Evolutionary conservation across 2,329 filamentous ascomycete genomes (phyloP).

Genomic region (Neurospora sp.): DNA sequence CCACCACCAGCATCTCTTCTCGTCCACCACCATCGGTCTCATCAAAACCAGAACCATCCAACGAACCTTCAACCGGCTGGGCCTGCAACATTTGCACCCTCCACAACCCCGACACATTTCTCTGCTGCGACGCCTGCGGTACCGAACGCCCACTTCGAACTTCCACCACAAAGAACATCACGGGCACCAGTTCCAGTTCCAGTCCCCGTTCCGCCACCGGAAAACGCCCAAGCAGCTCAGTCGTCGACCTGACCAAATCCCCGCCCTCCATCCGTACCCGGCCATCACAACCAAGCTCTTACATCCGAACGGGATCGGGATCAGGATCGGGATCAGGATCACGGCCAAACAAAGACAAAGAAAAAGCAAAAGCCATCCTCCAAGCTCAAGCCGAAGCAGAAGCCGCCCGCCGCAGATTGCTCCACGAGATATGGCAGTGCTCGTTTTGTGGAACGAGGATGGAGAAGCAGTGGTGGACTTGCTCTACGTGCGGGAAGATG

Average conservation of each 20-base stretch:
- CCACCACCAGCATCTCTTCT: not conserved
- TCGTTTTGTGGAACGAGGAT: slow-evolving; percentile 40
- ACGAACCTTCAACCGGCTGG: slow-evolving; percentile 27
- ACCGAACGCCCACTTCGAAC: slow-evolving; percentile 25
- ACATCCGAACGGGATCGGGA: too few relatives aligned
- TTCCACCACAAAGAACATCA: not conserved
- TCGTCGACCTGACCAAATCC: not conserved
- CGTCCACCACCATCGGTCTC: not conserved
- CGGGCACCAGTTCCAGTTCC: not conserved
- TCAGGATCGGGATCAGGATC: not conserved
- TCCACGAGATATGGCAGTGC: slow-evolving; percentile 36
- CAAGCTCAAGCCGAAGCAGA: slow-evolving; percentile 9
- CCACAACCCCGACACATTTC: slow-evolving; percentile 39
- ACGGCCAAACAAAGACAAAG: slow-evolving; percentile 1
- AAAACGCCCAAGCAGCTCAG: not conserved
- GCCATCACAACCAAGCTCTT: not conserved
- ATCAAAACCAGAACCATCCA: not conserved
- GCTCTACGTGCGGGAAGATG: slow-evolving; percentile 42
- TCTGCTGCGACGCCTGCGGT: slow-evolving; percentile 48
- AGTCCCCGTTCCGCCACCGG: not conserved
- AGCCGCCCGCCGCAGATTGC: slow-evolving; percentile 13
- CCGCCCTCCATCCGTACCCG: not conserved
- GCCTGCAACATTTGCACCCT: slow-evolving; percentile 46
- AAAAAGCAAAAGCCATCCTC: slow-evolving; percentile 2
- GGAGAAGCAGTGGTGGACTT: slow-evolving; percentile 48